Evolutionary conservation across 176 grass and related monocot genomes (phyloP).

Genomic region (Carex cristatella): DNA sequence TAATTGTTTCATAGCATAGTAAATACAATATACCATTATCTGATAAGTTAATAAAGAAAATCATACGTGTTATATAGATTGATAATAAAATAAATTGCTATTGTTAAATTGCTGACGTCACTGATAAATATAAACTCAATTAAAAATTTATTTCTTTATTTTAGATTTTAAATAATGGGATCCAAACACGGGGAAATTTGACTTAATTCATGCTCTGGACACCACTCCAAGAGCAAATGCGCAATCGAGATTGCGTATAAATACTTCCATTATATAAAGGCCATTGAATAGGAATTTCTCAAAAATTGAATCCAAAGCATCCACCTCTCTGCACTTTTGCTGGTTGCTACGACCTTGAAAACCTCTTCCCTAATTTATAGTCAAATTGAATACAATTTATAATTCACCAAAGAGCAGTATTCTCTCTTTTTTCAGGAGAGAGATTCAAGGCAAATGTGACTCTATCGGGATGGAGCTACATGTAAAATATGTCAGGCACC

Average conservation of each 20-base stretch:
- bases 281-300: not conserved
- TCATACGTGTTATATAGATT: too few species aligned
- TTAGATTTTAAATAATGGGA: too few species aligned
- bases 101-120: too few species aligned
- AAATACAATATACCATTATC: not conserved
- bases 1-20: not conserved
- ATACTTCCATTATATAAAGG: not conserved
- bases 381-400: not conserved
- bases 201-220: not conserved
- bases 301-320: not conserved
- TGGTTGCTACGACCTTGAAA: not conserved
- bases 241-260: not conserved
- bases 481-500: not conserved
- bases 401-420: too few species aligned
- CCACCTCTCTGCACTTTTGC: not conserved
- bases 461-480: not conserved
- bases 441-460: not conserved
- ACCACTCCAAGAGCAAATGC: not conserved
- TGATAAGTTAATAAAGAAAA: not conserved
- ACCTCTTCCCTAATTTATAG: not conserved
- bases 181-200: not conserved
- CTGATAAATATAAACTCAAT: too few species aligned
- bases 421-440: not conserved
- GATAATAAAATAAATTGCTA: too few species aligned
- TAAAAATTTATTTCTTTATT: too few species aligned